Percentiles rank a stretch among this genome's conserved stretches.
These are phyloP conservation scores for Emmonsia crescens DNA, from an alignment of 2,329 filamentous ascomycete species.

Conservation along the genomic window DNA sequence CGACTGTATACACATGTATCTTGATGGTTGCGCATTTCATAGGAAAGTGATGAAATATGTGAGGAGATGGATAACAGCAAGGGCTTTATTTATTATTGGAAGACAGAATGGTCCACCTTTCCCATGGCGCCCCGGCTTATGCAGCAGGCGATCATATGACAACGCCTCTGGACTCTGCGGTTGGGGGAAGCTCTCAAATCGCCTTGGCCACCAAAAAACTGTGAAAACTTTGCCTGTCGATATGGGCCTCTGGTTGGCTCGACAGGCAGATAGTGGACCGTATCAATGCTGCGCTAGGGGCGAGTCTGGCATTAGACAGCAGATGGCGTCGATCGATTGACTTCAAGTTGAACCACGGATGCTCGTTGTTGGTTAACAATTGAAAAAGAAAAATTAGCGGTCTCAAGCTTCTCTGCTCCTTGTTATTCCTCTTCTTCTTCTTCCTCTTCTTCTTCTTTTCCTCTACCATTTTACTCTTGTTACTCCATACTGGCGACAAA, in stretches of 20 bases:
- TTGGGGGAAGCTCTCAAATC: background rate
- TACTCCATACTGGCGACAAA: too few relatives aligned
- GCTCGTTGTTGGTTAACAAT: background rate
- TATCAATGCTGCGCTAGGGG: background rate
- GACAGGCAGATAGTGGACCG: background rate
- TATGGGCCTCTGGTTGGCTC: background rate
- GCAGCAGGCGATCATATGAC: background rate
- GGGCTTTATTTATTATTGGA: too few relatives aligned
- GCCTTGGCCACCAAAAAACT: too few relatives aligned
- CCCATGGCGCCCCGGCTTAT: background rate
- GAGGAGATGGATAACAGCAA: too few relatives aligned
- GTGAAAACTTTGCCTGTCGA: too few relatives aligned
- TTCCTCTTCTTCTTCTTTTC: background rate
- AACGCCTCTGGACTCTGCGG: background rate
- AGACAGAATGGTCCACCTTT: too few relatives aligned
- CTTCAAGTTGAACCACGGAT: background rate
- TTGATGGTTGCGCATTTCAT: too few relatives aligned
- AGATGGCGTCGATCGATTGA: background rate
- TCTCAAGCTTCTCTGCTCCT: background rate
- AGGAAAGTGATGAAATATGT: too few relatives aligned
- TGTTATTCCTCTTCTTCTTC: background rate
- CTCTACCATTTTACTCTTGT: too few relatives aligned
- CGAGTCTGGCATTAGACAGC: background rate
- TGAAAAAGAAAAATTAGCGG: too few relatives aligned
- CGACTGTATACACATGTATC: too few relatives aligned